phyloP scores from a whole-genome alignment of 495 filamentous ascomycete species.

The Xeromyces bisporus region DNA sequence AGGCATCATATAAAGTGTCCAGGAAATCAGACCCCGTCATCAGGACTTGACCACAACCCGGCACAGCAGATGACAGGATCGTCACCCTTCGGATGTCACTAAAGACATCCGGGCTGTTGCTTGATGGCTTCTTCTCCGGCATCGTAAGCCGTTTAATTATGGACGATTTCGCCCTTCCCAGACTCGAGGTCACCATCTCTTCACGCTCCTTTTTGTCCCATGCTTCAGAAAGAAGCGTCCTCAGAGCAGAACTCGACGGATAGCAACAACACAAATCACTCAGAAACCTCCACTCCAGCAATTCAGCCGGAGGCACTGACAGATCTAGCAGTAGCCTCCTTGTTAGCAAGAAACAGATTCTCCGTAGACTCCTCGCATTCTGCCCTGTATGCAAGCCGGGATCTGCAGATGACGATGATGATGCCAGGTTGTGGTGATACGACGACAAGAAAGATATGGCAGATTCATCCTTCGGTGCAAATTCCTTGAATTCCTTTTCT shows the following conservation, averaged over 20 bases:
- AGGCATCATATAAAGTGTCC: conserved; percentile 52
- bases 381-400: conserved; percentile 22
- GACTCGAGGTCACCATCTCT: conserved; percentile 17
- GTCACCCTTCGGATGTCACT: conserved; percentile 24
- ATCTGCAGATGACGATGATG: conserved; percentile 13
- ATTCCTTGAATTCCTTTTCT: conserved; percentile 30
- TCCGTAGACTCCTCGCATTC: conserved; percentile 38
- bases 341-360: conserved; percentile 44
- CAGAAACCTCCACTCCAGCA: conserved; percentile 24
- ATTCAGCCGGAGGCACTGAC: conserved; percentile 7
- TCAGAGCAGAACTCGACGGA: conserved; percentile 21
- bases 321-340: conserved; percentile 20
- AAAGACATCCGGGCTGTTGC: conserved; percentile 10
- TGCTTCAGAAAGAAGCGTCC: conserved; percentile 26
- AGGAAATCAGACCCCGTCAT: conserved; percentile 73
- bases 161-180: conserved; percentile 30
- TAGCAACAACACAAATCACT: conserved; percentile 23
- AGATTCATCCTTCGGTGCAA: conserved; percentile 37
- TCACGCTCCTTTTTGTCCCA: conserved; percentile 23
- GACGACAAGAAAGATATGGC: conserved; percentile 42
- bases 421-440: conserved; percentile 36
- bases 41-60: conserved; percentile 36
- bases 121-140: conserved; percentile 18
- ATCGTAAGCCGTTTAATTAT: conserved; percentile 31
- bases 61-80: conserved; percentile 20